A percentile compares a stretch with the other conserved stretches of the same genome.
Evolutionary conservation across 2,329 filamentous ascomycete species (phyloP).

Genomic region (Colletotrichum coccodes): DNA sequence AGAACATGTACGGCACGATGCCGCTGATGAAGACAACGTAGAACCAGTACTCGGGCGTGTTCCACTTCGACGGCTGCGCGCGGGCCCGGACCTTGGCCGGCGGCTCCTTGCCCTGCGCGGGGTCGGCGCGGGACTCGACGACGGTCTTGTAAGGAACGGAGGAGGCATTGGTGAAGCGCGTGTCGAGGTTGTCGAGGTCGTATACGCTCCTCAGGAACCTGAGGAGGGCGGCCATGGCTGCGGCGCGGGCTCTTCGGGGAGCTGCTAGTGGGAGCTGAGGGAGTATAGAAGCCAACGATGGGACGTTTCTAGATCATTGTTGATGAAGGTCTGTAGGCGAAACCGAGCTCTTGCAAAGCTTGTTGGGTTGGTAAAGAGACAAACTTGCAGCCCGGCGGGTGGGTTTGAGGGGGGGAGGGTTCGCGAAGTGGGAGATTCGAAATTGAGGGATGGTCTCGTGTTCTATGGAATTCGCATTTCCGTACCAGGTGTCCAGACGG

Average conservation of each 20-base stretch:
- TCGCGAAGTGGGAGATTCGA: not conserved
- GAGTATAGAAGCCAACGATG: not conserved
- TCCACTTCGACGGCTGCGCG: conserved; percentile 79
- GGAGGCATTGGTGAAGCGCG: conserved; percentile 75
- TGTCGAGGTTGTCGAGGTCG: conserved; percentile 71
- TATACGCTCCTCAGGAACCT: conserved; percentile 66
- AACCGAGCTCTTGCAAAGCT: not conserved
- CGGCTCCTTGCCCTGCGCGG: conserved; percentile 48
- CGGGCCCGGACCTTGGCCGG: conserved; percentile 53
- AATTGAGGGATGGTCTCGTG: conserved; percentile 23
- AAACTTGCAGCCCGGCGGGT: not conserved
- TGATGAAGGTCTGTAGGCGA: not conserved
- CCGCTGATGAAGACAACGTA: conserved; percentile 78
- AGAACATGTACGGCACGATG: conserved; percentile 88
- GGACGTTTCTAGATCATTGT: conserved; percentile 16
- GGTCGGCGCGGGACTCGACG: conserved; percentile 57
- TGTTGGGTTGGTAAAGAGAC: not conserved
- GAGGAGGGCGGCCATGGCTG: conserved; percentile 51
- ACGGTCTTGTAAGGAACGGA: conserved; percentile 72
- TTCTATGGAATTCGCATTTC: conserved; percentile 24
- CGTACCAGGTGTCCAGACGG: conserved; percentile 24
- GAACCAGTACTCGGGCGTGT: conserved; percentile 83
- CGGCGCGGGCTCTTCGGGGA: not conserved
- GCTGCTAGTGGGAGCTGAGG: not conserved
- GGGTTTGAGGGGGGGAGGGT: not conserved